These are phyloP conservation scores for Dentipellis fragilis DNA, from an alignment of 768 basidiomycete species.

Conservation along the genomic window DNA sequence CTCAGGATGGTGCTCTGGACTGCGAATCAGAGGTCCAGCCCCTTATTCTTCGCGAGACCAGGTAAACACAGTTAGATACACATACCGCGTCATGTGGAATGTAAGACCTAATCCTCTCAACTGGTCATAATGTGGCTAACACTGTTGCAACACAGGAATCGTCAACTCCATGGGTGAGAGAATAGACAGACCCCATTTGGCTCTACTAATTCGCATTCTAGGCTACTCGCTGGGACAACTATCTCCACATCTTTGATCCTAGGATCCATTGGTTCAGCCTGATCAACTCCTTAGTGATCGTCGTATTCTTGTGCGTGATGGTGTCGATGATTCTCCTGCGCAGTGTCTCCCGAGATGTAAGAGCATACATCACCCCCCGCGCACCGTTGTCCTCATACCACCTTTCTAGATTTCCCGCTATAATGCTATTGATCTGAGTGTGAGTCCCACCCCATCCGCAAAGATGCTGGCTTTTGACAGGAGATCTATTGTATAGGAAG, in stretches of 20 bases:
- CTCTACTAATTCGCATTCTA: constrained; percentile 17
- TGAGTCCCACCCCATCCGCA: constrained; percentile 26
- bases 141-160: constrained; percentile 47
- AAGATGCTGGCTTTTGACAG: background rate
- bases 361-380: constrained; percentile 19
- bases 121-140: background rate
- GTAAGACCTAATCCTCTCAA: constrained; percentile 30
- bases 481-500: constrained; percentile 46
- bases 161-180: constrained; percentile 67
- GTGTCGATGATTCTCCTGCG: constrained; percentile 85
- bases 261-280: constrained; percentile 96
- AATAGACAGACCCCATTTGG: constrained; percentile 6
- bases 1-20: constrained; percentile 38
- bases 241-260: constrained; percentile 88
- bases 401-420: constrained; percentile 70
- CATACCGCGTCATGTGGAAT: constrained; percentile 83
- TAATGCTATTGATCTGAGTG: constrained; percentile 86
- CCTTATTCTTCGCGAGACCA: constrained; percentile 52
- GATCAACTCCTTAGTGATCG: constrained; percentile 87
- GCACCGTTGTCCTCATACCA: constrained; percentile 1
- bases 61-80: constrained; percentile 64
- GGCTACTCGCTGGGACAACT: constrained; percentile 96
- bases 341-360: constrained; percentile 80
- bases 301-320: constrained; percentile 86
- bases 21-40: constrained; percentile 41